Evolutionary conservation across 148 eudicot species (phyloP), one percentile per base, ranked within the genome.

Genomic region (Euryodendron excelsum): DNA sequence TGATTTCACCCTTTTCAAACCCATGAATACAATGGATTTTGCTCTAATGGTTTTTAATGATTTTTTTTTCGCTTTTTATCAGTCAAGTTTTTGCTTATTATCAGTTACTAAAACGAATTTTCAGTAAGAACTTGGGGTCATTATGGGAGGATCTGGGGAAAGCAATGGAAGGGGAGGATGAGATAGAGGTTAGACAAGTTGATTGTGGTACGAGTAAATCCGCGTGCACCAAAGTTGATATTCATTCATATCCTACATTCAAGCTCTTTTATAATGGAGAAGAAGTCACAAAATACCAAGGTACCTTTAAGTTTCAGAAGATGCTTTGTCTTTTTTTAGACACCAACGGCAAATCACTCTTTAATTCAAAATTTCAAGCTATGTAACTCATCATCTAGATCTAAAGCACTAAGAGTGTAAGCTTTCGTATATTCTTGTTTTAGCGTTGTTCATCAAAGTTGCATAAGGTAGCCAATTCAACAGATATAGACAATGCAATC

Each of bases 181-280:
- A 96, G 84, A 93, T 93, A 73, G 99, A 96, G 84, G 80, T 93
- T 78, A 97, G 98, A 78, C 86, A 87, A 86, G 99, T 96, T 80
- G 97, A 96, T 69, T 96, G 99, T 83, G 85, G 88, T 55, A 82
- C 88, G 44, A 81, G 85, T 83, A 93, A 87, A 81, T 86, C 94
- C 44, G 90, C 90, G n/a, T 96, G 99, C 78, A 68, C 85, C 61
- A 88, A 93, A 84, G 93, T 91, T 64, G 92, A 96, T 85, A 96
- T 96, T 55, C 97, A 93, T 82, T 91, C 99, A 25, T 96, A 96
- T 86, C 99, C 99, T 69, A 93, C 98, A 69, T 96, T 96, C 88
- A 96, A 96, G 89, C 85, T 91, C 80, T 96, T 96, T 80, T 96
- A 96, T 75, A 91, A 93, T 72, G 99, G 99, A 82, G 99, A 96